Evolutionary conservation across 306 rosid genomes (phyloP), one percentile per base, ranked within the genome.

Genomic region (Carpinus fangiana): DNA sequence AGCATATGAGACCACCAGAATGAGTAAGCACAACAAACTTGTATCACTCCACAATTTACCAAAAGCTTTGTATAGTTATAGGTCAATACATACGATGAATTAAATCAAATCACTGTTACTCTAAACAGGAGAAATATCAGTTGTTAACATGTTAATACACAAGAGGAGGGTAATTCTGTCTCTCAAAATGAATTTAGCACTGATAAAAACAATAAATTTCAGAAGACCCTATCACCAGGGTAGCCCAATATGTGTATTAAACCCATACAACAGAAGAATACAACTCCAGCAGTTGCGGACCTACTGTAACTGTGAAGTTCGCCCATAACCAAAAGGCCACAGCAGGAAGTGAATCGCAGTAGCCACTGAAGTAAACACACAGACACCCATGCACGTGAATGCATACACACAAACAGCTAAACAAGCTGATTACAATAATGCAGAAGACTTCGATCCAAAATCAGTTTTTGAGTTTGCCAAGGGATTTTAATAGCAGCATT

Each of bases 1-100:
- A 73, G 80, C 64, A 85, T 75, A 76, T 43, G 72, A 85, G 17
- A 61, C 74, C 71, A 73, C 56, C 59, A 85, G 75, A 81, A 74
- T 73, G 50, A 61, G 84, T 70, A 59, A 47, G 72, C 60, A 12
- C 47, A 47, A 76, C 60, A 78, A 55, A 65, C 31, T 51, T 5
- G 17, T 46, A 56, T 23, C 8, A 74, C 51, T 54, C 73, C 21
- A 74, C 72, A 76, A 46, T 50, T 70, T 72, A 81, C 36, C 61
- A 54, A 36, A 54, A 38, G 31, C 12, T 14, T 45, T 65, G 47
- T 61, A 45, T 38, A 55, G 65, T 67, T 16, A 70, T 38, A n/a
- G 47, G 14, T 34, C 11, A 52, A 31, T 59, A 47, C 45, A 73
- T 50, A 53, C 47, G 67, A 55, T 23, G 18, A 59, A 43, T 78